Evolutionary conservation across 1,284 basidiomycete genomes (phyloP).

Genomic region (Malassezia sympodialis): DNA sequence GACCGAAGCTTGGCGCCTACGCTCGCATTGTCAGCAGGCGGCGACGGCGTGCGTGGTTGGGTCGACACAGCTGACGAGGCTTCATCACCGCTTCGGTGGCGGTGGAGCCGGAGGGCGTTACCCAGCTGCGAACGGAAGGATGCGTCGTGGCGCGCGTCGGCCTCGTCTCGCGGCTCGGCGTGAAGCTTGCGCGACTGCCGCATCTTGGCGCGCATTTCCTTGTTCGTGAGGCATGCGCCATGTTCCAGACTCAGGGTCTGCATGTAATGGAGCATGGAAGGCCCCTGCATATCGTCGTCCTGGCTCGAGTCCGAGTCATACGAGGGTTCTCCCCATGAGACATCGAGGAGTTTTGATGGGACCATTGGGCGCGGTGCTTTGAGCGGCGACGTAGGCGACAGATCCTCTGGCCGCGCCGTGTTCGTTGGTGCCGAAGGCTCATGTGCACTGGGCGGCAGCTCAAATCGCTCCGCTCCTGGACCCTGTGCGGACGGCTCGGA

Average conservation of each 20-base stretch:
- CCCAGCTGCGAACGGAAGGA: not conserved
- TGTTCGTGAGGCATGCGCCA: conserved; percentile 28
- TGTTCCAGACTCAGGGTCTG: conserved; percentile 24
- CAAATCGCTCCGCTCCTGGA: not conserved
- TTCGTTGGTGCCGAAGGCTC: not conserved
- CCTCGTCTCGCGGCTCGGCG: conserved; percentile 13
- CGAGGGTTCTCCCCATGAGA: not conserved
- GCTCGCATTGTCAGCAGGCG: not conserved
- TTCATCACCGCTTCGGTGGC: not conserved
- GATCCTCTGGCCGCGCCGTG: not conserved
- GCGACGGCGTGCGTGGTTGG: not conserved
- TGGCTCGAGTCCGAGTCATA: not conserved
- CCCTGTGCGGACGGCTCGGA: not conserved
- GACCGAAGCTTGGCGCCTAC: not conserved
- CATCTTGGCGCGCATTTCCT: conserved; percentile 25
- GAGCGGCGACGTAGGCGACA: not conserved
- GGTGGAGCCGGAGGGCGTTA: not conserved
- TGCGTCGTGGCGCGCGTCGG: not conserved
- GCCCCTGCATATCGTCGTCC: not conserved
- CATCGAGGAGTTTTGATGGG: not conserved
- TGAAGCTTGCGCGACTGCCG: conserved; percentile 24
- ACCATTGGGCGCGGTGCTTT: not conserved
- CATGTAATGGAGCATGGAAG: not conserved
- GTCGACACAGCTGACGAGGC: not conserved
- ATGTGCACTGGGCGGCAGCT: not conserved